Base-by-base conservation (phyloP, 441 rosid genomes). In the Mallotus japonicus region DNA sequence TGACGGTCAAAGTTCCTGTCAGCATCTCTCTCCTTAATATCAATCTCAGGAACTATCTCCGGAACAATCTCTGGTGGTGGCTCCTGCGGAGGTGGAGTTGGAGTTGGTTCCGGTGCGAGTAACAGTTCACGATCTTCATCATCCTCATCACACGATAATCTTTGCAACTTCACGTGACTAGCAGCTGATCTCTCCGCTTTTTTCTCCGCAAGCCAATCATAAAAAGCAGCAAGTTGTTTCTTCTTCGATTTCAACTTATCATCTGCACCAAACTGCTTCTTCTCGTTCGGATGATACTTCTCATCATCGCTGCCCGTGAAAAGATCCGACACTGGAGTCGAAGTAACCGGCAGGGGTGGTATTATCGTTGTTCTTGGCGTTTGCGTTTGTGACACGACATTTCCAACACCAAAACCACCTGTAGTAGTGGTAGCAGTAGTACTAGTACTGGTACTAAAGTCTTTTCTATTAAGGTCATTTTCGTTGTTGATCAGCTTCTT, bases 121-220 rank as follows among this genome's bases (percentile, higher is more conserved):
- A 89, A 83, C 67, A 80, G 84, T 76, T 84, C 81, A 42, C 79
- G 86, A 69, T 88, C 14, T 0, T 56, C 60, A 2, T 56, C 77
- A 42, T 73, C 75, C 9, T 73, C 71, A 13, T 73, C 65, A 4
- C 32, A 69, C 5, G 69, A 28, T 51, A 58, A 61, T 22, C 69
- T 64, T 20, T 44, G 68, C 16, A 76, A 73, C 78, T 83, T 91
- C 78, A 87, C 85, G 71, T 78, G 88, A 73, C 60, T 22, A 47
- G 82, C 16, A 47, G 82, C 72, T 0, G 84, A 81, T 72, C 84
- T 78, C 56, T 83, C 83, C 0, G 72, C 83, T 46, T 90, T 91
- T 76, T 79, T 85, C 57, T 88, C 95, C n/a, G 82, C 79, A 34
- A 89, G 57, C 98, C 97, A 92, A 71, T 87, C 90, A 65, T 84